phyloP scores from a whole-genome alignment of 2,329 filamentous ascomycete species.

The Chaetothyriales sp. region DNA sequence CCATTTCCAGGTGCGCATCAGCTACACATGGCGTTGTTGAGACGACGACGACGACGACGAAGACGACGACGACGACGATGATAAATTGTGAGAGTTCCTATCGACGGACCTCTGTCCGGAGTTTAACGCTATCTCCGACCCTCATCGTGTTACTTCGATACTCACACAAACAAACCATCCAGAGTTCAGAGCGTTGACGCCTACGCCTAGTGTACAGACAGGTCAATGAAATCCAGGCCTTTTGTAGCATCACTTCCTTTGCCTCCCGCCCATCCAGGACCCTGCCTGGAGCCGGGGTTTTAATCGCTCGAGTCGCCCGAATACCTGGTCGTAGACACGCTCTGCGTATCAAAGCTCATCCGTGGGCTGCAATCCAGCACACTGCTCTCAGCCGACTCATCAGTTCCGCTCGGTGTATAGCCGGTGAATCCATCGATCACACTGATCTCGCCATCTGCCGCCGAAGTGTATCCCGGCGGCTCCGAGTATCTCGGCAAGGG shows the following conservation, averaged over 20 bases:
- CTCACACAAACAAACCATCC: too few relatives aligned
- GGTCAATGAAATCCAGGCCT: too few relatives aligned
- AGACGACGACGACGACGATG: too few relatives aligned
- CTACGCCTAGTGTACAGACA: too few relatives aligned
- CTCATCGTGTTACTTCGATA: too few relatives aligned
- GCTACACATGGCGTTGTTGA: neutral
- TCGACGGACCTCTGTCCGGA: too few relatives aligned
- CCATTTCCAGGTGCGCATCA: neutral
- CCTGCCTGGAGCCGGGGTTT: too few relatives aligned
- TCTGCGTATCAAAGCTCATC: conserved; percentile 27
- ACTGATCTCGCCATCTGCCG: conserved; percentile 24
- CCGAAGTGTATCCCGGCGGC: conserved; percentile 32
- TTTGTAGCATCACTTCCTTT: neutral
- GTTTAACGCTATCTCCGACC: too few relatives aligned
- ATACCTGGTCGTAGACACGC: conserved; percentile 7
- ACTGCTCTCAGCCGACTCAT: conserved; percentile 27
- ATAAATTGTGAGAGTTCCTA: too few relatives aligned
- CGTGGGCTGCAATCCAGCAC: conserved; percentile 29
- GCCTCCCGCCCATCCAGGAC: too few relatives aligned
- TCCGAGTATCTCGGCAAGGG: conserved; percentile 16
- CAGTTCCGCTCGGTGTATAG: conserved; percentile 23
- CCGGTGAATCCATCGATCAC: conserved; percentile 31
- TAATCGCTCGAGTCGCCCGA: conserved; percentile 7
- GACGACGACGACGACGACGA: too few relatives aligned
- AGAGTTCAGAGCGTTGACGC: too few relatives aligned